Conservation (phyloP, 768 basidiomycete genomes). For the Tephrocybe rancida region DNA sequence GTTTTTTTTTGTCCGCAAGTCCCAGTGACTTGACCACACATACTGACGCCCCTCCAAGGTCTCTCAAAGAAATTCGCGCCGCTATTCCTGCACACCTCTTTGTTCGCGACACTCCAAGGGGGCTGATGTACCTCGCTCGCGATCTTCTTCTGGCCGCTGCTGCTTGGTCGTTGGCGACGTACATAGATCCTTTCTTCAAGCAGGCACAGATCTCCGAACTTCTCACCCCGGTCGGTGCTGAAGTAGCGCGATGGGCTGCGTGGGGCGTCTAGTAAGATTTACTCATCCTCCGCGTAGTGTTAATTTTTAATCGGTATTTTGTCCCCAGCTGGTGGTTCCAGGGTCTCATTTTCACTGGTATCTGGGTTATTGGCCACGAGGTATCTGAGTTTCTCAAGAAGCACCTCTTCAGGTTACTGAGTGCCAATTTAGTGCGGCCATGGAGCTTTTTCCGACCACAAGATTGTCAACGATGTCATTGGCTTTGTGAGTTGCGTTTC, state of each 20-base stretch:
- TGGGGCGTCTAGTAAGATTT: conserved; percentile 49
- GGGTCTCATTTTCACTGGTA: conserved; percentile 55
- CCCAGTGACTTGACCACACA: no score
- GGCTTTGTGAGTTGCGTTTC: conserved; percentile 44
- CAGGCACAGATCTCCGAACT: conserved; percentile 18
- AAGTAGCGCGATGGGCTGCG: conserved; percentile 39
- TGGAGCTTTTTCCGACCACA: conserved; percentile 54
- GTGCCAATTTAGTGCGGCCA: conserved; percentile 48
- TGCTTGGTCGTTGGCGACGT: conserved; percentile 44
- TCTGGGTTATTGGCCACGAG: conserved; percentile 65
- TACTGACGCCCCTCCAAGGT: conserved; percentile 27
- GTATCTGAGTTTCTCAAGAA: conserved; percentile 20
- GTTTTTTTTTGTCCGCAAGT: conserved; percentile 5
- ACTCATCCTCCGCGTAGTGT: neutral
- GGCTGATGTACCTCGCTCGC: conserved; percentile 45
- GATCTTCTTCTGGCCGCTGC: conserved; percentile 45
- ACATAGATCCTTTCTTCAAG: conserved; percentile 45
- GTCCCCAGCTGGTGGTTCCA: conserved; percentile 61
- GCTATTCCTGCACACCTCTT: conserved; percentile 51
- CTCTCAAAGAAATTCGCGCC: conserved; percentile 50
- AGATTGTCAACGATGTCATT: conserved; percentile 48
- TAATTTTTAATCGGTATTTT: neutral
- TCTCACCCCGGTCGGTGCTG: conserved; percentile 36
- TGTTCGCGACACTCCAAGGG: conserved; percentile 40
- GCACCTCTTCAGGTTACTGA: neutral